Evolutionary conservation across 2,329 filamentous ascomycete species (phyloP), one percentile per base, ranked within the genome.

Genomic region (Ophiognomonia clavigignenti-juglandacearum): DNA sequence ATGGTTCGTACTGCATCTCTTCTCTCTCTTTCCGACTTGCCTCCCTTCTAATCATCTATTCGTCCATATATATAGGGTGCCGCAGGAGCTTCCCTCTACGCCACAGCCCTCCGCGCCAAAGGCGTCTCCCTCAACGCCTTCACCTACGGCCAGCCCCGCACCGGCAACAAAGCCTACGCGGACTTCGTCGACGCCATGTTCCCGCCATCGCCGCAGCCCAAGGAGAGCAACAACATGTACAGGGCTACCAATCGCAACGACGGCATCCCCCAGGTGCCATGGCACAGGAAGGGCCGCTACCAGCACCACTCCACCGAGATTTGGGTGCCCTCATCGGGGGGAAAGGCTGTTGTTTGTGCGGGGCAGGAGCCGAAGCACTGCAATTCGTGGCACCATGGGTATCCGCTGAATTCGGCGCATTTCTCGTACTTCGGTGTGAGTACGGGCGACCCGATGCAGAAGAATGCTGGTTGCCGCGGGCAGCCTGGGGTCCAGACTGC

Each of bases 271-370:
- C 67, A 71, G 43, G 57, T 79, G 6, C 74, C 75, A 0, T 59
- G 69, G 1, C 35, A 64, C n/a, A n/a, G n/a, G 19, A 29, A 62
- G 3, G 56, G 77, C 34, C 72, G 71, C 0, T 79, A 69, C 54
- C 55, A 64, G 6, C 74, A 77, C 50, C 63, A 71, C 29, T 65
- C 62, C 22, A 74, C 74, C 0, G 76, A 79, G 58, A 77, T 74
- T 54, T 76, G 61, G 49, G 29, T 27, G 26, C 43, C 31, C 24
- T 11, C 18, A 2, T 40, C 35, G 9, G 32, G 27, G 7, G 32
- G 22, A 22, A 24, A 46, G 19, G 31, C 23, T 10, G 10, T 35
- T 13, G n/a, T 13, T 9, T 47, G 47, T n/a, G 38, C 37, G 2
- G 47, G 47, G 1, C 47, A 45, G 14, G 47, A 46, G 26, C 42